Percentiles rank a stretch among this genome's conserved stretches.
Evolutionary conservation across 805 yeast species (phyloP).

Genomic region (Candida parachauliodes): DNA sequence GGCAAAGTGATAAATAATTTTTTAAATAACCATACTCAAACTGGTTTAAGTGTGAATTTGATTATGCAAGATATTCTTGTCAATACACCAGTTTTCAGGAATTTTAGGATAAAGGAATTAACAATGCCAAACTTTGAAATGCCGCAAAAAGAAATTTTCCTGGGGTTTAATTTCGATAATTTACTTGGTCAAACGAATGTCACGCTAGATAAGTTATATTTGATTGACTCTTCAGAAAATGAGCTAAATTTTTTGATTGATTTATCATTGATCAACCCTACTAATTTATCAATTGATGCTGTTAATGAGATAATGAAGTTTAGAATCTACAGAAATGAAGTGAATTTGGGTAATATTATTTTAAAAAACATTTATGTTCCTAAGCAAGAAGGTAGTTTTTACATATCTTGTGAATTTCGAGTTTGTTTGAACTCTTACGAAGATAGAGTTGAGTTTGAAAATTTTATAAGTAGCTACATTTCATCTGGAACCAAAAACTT

Average conservation of each 20-base stretch:
- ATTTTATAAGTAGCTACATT: constrained; percentile 18
- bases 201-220: constrained; percentile 15
- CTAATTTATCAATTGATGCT: constrained; percentile 19
- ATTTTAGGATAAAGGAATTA: background rate
- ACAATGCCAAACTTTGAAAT: background rate
- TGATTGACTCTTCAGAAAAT: constrained; percentile 23
- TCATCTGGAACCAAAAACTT: constrained; percentile 19
- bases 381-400: constrained; percentile 13
- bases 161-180: constrained; percentile 1
- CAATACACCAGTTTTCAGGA: constrained; percentile 10
- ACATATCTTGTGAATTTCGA: constrained; percentile 3
- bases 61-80: constrained; percentile 11
- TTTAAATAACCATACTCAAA: constrained; percentile 4
- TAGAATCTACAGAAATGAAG: constrained; percentile 26
- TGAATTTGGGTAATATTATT: constrained; percentile 29
- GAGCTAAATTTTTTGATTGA: constrained; percentile 25
- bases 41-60: constrained; percentile 13
- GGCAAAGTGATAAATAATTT: constrained; percentile 15
- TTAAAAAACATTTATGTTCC: constrained; percentile 19
- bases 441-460: constrained; percentile 12
- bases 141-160: background rate
- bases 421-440: constrained; percentile 6
- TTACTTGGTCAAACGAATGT: constrained; percentile 11
- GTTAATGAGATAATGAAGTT: constrained; percentile 21
- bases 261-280: constrained; percentile 31